Percentiles rank a stretch among this genome's conserved stretches.
phyloP scores from a whole-genome alignment of 163 green algal genomes.

The Scenedesmus sp. region DNA sequence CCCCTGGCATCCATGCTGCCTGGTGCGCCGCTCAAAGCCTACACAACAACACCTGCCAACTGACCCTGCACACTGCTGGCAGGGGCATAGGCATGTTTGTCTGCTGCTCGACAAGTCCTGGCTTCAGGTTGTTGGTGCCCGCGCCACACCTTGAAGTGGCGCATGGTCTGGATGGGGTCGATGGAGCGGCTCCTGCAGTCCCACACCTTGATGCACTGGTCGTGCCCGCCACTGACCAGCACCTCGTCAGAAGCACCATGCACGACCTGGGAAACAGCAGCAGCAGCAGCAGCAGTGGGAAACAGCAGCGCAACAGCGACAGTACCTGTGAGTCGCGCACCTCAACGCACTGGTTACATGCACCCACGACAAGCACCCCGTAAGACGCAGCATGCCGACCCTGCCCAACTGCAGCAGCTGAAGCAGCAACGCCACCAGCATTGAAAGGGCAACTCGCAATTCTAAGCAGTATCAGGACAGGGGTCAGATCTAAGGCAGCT shows the following conservation, averaged over 20 bases:
- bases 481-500: not conserved
- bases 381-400: conserved; percentile 76
- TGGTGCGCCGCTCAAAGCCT: no score
- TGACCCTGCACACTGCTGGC: no score
- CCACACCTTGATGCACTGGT: conserved; percentile 92
- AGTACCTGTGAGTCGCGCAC: conserved; percentile 91
- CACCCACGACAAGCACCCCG: conserved; percentile 85
- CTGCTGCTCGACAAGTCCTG: no score
- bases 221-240: conserved; percentile 91
- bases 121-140: not conserved
- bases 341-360: conserved; percentile 91
- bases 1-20: no score
- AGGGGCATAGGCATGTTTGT: no score
- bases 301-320: not conserved
- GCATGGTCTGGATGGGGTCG: conserved; percentile 89
- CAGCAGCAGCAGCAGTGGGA: not conserved
- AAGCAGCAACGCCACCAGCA: not conserved
- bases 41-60: no score
- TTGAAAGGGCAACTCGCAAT: no score
- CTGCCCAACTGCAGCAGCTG: conserved; percentile 57
- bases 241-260: conserved; percentile 81
- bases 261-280: conserved; percentile 66
- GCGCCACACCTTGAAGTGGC: conserved; percentile 85
- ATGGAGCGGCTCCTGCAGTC: conserved; percentile 87
- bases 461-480: not conserved